Base-by-base conservation (phyloP, 176 grass and related monocot genomes). In the Cenchrus fungigraminus region DNA sequence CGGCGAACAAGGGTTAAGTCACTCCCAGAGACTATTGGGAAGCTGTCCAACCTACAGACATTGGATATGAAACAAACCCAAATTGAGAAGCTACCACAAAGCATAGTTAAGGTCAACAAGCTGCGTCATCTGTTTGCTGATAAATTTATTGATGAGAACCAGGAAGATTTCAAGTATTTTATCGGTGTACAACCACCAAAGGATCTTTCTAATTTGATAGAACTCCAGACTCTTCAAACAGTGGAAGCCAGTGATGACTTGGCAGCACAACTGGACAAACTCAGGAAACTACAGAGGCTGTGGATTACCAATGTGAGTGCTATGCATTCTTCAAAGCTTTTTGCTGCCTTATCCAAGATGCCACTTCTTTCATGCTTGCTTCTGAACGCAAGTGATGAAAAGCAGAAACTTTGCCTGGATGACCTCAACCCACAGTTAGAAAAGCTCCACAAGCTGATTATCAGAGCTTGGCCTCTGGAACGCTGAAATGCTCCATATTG, bases 321-420 rank as follows among this genome's bases (percentile, higher is more conserved):
- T 20, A 20, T 0, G 12, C 12, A 84, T 0, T 76, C 72, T 56
- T 9, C 12, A 76, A 17, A 31, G 3, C 60, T 84, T 66, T 67
- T 84, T 17, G 5, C 31, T 19, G 3, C 50, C 12, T 49, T 84
- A 3, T 84, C 72, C 2, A 45, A 8, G 4, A 56, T 84, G 71
- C 72, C 72, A 11, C 8, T 55, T 84, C 82, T 84, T 31, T 84
- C 82, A 2, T 76, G 44, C 61, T 44, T 84, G 50, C 72, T 84
- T 56, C 47, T 84, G 43, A 28, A 2, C 53, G 83, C 82, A 75
- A 68, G 56, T 61, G 19, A 88, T 54, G 53, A 86, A 50, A 37
- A 92, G 14, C 86, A 88, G 78, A 0, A 56, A 22, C 82, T 92
- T 57, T 7, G 12, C 5, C 83, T 92, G 28, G 63, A 85, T 68